Evolutionary conservation across 2,329 filamentous ascomycete species (phyloP).

Genomic region (Diaporthe citriasiana): DNA sequence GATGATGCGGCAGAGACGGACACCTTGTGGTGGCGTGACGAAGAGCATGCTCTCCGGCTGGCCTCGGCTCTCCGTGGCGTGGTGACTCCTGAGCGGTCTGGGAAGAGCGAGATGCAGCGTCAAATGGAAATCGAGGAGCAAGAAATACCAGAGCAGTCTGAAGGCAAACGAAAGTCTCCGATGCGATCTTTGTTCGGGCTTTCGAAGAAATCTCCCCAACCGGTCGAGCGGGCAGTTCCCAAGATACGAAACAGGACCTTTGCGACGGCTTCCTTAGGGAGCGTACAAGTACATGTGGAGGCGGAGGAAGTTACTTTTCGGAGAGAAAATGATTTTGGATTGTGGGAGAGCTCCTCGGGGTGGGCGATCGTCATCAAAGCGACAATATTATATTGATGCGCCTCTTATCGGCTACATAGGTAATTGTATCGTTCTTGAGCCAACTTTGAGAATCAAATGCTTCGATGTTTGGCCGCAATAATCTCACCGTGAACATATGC

Average conservation of each 20-base stretch:
- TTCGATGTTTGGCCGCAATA: not conserved
- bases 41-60: slow-evolving; percentile 14
- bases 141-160: not conserved
- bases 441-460: not conserved
- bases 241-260: slow-evolving; percentile 10
- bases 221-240: slow-evolving; percentile 52
- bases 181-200: slow-evolving; percentile 14
- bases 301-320: slow-evolving; percentile 66
- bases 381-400: not conserved
- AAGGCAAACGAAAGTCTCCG: slow-evolving; percentile 6
- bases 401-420: not conserved
- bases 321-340: slow-evolving; percentile 64
- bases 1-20: not conserved
- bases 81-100: not conserved
- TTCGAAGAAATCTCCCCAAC: slow-evolving; percentile 46
- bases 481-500: not conserved
- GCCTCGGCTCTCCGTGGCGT: slow-evolving; percentile 6
- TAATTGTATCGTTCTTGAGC: not conserved
- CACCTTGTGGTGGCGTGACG: slow-evolving; percentile 35
- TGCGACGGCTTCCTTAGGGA: slow-evolving; percentile 52
- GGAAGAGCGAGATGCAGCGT: not conserved
- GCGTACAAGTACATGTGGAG: slow-evolving; percentile 56
- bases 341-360: slow-evolving; percentile 65
- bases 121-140: not conserved
- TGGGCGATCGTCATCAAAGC: slow-evolving; percentile 64